A percentile compares a stretch with the other conserved stretches of the same genome.
These are phyloP conservation scores for Nitzschia palea DNA, from an alignment of 108 stramenopile genomes.

Conservation along the genomic window DNA sequence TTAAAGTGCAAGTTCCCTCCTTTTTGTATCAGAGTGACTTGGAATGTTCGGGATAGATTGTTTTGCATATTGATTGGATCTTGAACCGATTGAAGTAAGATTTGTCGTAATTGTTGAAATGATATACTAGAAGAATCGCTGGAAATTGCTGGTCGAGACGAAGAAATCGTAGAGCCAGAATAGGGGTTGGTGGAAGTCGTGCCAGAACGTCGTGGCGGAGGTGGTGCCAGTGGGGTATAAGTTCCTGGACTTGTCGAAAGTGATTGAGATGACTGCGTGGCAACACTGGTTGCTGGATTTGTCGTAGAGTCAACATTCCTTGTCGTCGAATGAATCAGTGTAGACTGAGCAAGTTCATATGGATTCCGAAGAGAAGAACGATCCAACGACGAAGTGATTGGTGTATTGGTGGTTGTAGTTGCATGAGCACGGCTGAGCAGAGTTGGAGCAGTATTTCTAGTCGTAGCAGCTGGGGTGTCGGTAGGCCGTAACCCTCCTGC, in stretches of 20 bases:
- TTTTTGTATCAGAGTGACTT: constrained; percentile 5
- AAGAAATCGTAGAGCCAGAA: neutral
- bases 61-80: neutral
- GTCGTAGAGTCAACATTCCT: neutral
- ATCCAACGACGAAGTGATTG: no score
- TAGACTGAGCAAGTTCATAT: no score
- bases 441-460: no score
- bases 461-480: no score
- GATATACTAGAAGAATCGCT: neutral
- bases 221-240: constrained; percentile 9
- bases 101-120: neutral
- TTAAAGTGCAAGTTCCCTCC: constrained; percentile 8
- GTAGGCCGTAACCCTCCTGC: no score
- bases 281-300: neutral
- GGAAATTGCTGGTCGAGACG: neutral
- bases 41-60: neutral
- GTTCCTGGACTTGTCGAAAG: no score
- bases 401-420: no score
- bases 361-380: no score
- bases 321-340: no score
- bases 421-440: no score
- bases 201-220: neutral
- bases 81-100: neutral
- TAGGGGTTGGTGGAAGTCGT: constrained; percentile 3
- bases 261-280: neutral